Evolutionary conservation across 108 stramenopile species (phyloP).

Genomic region (Pseudonitzschia multistriata): DNA sequence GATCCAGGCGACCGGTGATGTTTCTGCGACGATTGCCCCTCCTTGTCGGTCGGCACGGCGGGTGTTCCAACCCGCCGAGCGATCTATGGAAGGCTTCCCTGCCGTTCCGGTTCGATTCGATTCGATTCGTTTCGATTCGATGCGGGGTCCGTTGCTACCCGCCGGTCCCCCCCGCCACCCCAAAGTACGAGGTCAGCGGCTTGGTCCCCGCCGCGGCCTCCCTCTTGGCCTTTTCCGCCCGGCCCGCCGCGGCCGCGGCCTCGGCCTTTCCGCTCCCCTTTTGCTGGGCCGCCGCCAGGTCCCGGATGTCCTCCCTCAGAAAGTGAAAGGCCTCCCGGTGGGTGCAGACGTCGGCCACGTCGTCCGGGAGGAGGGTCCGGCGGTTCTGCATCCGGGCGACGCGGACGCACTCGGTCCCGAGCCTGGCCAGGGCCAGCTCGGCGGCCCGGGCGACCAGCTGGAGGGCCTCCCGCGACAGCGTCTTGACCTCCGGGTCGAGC

Average conservation of each 20-base stretch:
- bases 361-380: constrained; percentile 65
- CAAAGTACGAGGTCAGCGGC: constrained; percentile 42
- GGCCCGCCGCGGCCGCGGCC: not conserved
- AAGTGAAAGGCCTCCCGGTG: constrained; percentile 68
- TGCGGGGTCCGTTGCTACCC: not conserved
- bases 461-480: constrained; percentile 79
- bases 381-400: constrained; percentile 80
- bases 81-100: too few relatives aligned
- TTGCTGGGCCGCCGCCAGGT: constrained; percentile 28
- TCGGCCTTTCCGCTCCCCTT: not conserved
- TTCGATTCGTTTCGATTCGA: not conserved
- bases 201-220: constrained; percentile 35
- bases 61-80: too few relatives aligned
- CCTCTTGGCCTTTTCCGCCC: constrained; percentile 4
- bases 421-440: constrained; percentile 62
- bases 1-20: too few relatives aligned
- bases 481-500: constrained; percentile 83
- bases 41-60: too few relatives aligned
- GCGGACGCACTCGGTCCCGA: constrained; percentile 60
- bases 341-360: constrained; percentile 72
- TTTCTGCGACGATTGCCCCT: too few relatives aligned
- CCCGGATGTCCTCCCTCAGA: constrained; percentile 64
- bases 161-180: not conserved
- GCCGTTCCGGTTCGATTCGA: not conserved
- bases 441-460: constrained; percentile 77